Evolutionary conservation across 2,329 filamentous ascomycete genomes (phyloP), one percentile per base, ranked within the genome.

Genomic region (Thelonectria discophora): DNA sequence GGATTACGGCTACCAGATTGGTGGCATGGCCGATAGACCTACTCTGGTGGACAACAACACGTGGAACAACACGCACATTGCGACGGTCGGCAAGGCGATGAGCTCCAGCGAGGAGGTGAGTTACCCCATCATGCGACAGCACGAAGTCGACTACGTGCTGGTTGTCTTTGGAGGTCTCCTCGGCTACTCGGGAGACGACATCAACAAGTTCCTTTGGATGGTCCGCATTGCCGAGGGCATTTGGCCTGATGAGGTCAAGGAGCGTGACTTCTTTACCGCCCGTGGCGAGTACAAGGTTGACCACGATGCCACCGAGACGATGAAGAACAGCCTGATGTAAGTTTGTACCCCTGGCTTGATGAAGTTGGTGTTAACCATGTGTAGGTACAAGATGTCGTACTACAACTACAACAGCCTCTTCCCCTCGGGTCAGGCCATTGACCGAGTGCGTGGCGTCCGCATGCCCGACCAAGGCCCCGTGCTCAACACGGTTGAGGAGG

Each of bases 141-240:
- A 99, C 74, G 95, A 99, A 79, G 95, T 99, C 3, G 94, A 99
- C 79, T 99, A 99, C 72, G 93, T 99, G n/a, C 84, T 99, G 56
- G 89, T 99, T 18, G 95, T 99, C 58, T 99, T 98, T 72, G 95
- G 95, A 73, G 95, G 93, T 76, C 87, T 99, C 60, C 84, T 99
- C 40, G 96, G 96, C 58, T 99, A 99, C 82, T 97, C 94, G 53
- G 95, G 95, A 66, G 95, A 99, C 72, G 95, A 99, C 75, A 97
- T 99, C 82, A 99, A 99, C 85, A 99, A 99, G 82, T 99, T 99
- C 84, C 84, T 99, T 70, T 99, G 95, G 95, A 99, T 99, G 96
- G 94, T 99, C 60, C 89, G 95, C 76, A 99, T 99, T 74, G 95
- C 95, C 40, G 95, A 99, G 80, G 95, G 95, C 67, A 98, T 99